A percentile compares a stretch with the other conserved stretches of the same genome.
Evolutionary conservation across 345 rosid species (phyloP).

Genomic region (Trapa bicornis): DNA sequence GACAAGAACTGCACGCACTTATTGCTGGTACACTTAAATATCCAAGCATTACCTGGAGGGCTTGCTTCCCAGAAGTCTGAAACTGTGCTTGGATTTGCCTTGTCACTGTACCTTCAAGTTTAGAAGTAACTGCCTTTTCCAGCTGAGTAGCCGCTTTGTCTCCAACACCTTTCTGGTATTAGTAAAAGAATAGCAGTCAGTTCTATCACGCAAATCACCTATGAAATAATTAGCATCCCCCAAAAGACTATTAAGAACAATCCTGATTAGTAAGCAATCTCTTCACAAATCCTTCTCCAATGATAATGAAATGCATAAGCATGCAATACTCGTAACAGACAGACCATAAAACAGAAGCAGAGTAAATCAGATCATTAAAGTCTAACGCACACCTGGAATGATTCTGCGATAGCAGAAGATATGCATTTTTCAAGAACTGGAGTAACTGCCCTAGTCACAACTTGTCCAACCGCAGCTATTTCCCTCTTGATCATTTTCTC

Average conservation of each 20-base stretch:
- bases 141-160: slow-evolving; percentile 54
- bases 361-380: neutral
- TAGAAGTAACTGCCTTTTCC: slow-evolving; percentile 50
- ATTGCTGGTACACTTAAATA: neutral
- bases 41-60: slow-evolving; percentile 46
- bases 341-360: neutral
- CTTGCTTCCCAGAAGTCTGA: slow-evolving; percentile 67
- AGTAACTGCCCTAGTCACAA: slow-evolving; percentile 35
- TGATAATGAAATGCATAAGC: neutral
- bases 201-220: neutral
- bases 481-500: slow-evolving; percentile 60
- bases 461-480: slow-evolving; percentile 35
- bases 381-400: slow-evolving; percentile 45
- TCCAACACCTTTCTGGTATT: slow-evolving; percentile 55
- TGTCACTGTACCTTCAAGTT: slow-evolving; percentile 48
- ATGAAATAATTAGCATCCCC: neutral
- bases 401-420: slow-evolving; percentile 45
- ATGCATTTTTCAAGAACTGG: slow-evolving; percentile 48
- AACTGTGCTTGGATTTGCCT: slow-evolving; percentile 70
- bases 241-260: neutral
- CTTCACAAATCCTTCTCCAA: neutral
- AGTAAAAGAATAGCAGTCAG: slow-evolving; percentile 7
- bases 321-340: neutral
- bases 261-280: neutral
- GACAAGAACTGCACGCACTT: neutral